These are phyloP conservation scores for Shiraia bambusicola DNA, from an alignment of 2,329 filamentous ascomycete genomes.

Conservation along the genomic window DNA sequence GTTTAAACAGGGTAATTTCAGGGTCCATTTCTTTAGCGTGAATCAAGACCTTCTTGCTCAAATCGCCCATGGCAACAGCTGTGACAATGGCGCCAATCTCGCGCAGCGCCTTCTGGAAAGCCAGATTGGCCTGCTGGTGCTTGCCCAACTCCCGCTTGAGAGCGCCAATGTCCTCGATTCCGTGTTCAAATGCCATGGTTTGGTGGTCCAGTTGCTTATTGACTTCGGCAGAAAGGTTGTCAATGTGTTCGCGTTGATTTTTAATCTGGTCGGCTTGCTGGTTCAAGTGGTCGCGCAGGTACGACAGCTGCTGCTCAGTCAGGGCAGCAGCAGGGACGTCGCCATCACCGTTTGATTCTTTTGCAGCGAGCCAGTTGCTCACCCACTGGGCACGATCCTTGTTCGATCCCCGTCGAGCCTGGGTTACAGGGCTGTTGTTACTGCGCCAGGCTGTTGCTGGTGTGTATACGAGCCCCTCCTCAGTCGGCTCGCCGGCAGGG, in stretches of 20 bases:
- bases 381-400: constrained; percentile 48
- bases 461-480: constrained; percentile 57
- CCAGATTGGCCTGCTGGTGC: constrained; percentile 96
- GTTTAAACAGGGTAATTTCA: constrained; percentile 96
- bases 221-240: constrained; percentile 81
- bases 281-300: constrained; percentile 85
- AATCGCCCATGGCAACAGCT: constrained; percentile 88
- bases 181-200: constrained; percentile 75
- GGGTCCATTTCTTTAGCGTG: constrained; percentile 97
- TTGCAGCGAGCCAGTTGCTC: constrained; percentile 57
- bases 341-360: constrained; percentile 51
- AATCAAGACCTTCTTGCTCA: constrained; percentile 95
- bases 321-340: constrained; percentile 57
- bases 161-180: constrained; percentile 80
- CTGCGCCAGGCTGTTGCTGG: constrained; percentile 41
- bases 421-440: constrained; percentile 29
- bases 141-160: constrained; percentile 93
- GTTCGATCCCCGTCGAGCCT: constrained; percentile 33
- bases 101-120: constrained; percentile 93
- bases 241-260: constrained; percentile 81
- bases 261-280: constrained; percentile 91
- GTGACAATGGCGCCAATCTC: constrained; percentile 98
- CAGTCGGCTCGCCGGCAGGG: constrained; percentile 65
- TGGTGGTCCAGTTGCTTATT: constrained; percentile 83
- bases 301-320: constrained; percentile 80